These are phyloP conservation scores for Magnaporthiopsis incrustans DNA, from an alignment of 2,329 filamentous ascomycete species.

Conservation along the genomic window DNA sequence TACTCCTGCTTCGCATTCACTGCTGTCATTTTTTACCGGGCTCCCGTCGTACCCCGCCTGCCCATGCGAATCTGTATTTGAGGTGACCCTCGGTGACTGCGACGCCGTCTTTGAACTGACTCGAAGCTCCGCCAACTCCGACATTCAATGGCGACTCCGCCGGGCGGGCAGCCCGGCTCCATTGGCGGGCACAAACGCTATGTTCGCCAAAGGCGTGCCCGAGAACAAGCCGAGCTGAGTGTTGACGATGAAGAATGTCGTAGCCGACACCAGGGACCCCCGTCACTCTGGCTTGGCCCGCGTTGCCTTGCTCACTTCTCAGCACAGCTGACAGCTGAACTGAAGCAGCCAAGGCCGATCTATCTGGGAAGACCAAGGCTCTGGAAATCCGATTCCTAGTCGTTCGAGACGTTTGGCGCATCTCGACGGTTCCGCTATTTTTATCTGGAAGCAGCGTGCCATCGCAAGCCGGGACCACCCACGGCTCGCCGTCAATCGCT, in stretches of 20 bases:
- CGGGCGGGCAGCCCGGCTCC: too few relatives aligned
- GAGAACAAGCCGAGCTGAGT: not conserved
- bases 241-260: not conserved
- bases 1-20: not conserved
- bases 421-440: not conserved
- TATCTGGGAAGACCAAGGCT: not conserved
- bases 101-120: not conserved
- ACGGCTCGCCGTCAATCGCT: not conserved
- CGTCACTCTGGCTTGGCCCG: not conserved
- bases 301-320: not conserved
- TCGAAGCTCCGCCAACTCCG: not conserved
- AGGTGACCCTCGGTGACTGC: not conserved
- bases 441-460: not conserved
- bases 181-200: not conserved
- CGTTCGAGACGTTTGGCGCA: not conserved
- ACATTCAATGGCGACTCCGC: too few relatives aligned
- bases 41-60: not conserved
- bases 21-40: not conserved
- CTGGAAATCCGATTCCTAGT: not conserved
- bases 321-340: not conserved
- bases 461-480: not conserved
- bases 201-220: not conserved
- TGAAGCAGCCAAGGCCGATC: not conserved
- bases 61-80: not conserved
- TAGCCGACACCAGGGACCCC: not conserved